phyloP scores from a whole-genome alignment of 2,329 filamentous ascomycete species.

The Pseudogymnoascus pannorum region DNA sequence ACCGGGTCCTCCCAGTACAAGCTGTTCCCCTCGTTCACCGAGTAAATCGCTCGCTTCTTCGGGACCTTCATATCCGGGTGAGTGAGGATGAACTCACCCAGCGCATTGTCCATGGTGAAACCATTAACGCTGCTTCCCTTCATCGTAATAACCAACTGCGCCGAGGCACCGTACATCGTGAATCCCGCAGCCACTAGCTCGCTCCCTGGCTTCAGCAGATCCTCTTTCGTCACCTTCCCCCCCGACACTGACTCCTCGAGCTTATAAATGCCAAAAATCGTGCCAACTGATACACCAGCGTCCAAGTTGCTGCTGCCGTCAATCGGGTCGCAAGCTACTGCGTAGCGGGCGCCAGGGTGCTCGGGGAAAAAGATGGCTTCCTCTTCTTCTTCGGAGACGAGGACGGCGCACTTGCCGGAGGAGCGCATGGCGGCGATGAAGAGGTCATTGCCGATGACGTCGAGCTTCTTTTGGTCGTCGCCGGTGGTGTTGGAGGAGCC shows the following conservation, averaged over 20 bases:
- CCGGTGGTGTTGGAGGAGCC: constrained; percentile 92
- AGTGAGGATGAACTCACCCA: constrained; percentile 97
- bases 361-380: constrained; percentile 79
- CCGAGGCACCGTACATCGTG: constrained; percentile 98
- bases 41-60: constrained; percentile 78
- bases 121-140: constrained; percentile 86
- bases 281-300: constrained; percentile 94
- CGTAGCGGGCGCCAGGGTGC: constrained; percentile 73
- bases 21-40: constrained; percentile 97
- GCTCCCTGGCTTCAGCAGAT: constrained; percentile 81
- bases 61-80: constrained; percentile 93
- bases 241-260: constrained; percentile 55
- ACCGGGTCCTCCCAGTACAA: constrained; percentile 90
- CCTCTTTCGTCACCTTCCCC: constrained; percentile 67
- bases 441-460: constrained; percentile 69
- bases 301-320: constrained; percentile 97
- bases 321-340: constrained; percentile 94
- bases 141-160: constrained; percentile 97
- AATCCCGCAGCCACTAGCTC: constrained; percentile 94
- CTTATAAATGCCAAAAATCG: constrained; percentile 93
- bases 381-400: constrained; percentile 98
- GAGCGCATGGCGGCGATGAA: constrained; percentile 94
- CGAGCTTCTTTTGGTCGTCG: constrained; percentile 39
- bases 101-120: constrained; percentile 92
- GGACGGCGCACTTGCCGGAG: constrained; percentile 78